phyloP scores from a whole-genome alignment of 352 stramenopile genomes.

The Globisporangium irregulare region DNA sequence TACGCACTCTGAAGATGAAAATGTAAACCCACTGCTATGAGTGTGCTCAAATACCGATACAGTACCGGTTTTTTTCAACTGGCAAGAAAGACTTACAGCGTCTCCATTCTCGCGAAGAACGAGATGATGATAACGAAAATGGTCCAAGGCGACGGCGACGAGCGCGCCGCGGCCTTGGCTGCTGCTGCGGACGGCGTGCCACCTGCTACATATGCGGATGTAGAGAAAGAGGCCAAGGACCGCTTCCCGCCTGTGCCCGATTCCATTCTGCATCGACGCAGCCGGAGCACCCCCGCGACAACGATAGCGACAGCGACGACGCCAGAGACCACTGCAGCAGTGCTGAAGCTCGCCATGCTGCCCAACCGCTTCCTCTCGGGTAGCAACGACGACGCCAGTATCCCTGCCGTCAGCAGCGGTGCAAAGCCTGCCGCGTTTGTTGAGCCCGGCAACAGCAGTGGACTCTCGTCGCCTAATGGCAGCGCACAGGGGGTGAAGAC shows the following conservation, averaged over 20 bases:
- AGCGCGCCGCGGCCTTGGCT: background rate
- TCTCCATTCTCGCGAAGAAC: no score
- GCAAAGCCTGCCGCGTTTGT: background rate
- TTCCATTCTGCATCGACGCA: constrained; percentile 10
- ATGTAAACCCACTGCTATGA: no score
- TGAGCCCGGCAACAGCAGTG: background rate
- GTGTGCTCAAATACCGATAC: no score
- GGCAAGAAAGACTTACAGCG: no score
- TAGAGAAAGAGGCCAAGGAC: background rate
- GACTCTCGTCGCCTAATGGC: background rate
- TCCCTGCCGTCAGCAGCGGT: no score
- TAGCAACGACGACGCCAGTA: background rate
- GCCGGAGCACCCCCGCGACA: constrained; percentile 11
- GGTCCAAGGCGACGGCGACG: background rate
- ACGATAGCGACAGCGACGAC: background rate
- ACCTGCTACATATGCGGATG: background rate
- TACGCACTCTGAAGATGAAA: no score
- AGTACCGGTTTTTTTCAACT: no score
- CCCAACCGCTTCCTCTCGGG: constrained; percentile 8
- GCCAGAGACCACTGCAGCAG: background rate
- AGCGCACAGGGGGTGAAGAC: background rate
- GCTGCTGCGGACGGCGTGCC: background rate
- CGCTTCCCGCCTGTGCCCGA: background rate
- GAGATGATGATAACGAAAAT: background rate
- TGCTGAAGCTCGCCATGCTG: constrained; percentile 9